Conservation (phyloP, 225 moss, liverwort and hornwort species). For the Pseudoscleropodium purum region DNA sequence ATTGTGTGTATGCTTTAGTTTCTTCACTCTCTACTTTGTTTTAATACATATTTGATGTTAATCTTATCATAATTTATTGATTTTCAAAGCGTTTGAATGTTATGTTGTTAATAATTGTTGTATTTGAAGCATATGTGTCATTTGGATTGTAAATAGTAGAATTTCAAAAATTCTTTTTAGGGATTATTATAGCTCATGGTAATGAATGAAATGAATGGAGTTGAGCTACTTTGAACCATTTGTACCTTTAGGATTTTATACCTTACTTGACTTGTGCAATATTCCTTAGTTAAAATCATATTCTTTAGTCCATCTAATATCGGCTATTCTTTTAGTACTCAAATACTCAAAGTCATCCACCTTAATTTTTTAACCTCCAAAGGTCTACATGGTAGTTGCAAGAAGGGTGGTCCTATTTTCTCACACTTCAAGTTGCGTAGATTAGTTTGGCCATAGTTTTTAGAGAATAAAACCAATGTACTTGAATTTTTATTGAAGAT, state of each 20-base stretch:
- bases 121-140: not conserved
- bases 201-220: not conserved
- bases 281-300: too few species aligned
- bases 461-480: too few species aligned
- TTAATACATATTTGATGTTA: too few species aligned
- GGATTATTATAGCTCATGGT: fast-evolving
- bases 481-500: too few species aligned
- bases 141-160: not conserved
- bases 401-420: too few species aligned
- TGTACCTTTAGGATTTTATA: not conserved
- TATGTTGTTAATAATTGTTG: not conserved
- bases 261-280: too few species aligned
- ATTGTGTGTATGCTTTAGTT: not conserved
- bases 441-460: too few species aligned
- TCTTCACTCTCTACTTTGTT: not conserved
- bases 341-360: not conserved
- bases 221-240: not conserved
- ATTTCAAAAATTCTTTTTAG: not conserved
- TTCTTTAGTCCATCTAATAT: not conserved
- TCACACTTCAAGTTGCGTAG: too few species aligned
- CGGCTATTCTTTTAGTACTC: not conserved
- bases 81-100: not conserved
- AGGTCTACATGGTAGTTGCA: too few species aligned
- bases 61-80: not conserved
- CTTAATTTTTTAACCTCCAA: not conserved